Evolutionary conservation across 225 moss, liverwort and hornwort genomes (phyloP).

Genomic region (Marchantia paleacea): DNA sequence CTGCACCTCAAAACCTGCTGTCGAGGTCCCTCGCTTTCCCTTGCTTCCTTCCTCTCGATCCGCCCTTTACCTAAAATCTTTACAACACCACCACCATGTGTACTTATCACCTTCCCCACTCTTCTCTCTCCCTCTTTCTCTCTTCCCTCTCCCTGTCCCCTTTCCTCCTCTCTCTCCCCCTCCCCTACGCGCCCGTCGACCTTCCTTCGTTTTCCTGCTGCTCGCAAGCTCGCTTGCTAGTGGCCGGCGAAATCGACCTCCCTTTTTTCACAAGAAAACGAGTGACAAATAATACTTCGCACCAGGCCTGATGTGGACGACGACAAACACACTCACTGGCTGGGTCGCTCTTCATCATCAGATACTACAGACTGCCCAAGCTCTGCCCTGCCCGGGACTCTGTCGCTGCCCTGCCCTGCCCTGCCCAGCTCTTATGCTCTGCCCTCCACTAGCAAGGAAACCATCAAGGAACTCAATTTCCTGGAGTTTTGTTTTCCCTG

Average conservation of each 20-base stretch:
- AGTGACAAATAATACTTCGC: conserved; percentile 8
- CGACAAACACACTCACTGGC: conserved; percentile 1
- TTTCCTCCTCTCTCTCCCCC: background rate
- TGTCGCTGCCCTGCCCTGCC: conserved; percentile 1
- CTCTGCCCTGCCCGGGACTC: background rate
- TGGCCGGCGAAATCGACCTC: conserved; percentile 8
- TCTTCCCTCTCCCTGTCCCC: background rate
- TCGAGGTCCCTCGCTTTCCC: background rate
- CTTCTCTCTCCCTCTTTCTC: background rate
- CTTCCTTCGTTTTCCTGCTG: background rate
- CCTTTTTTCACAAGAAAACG: conserved; percentile 6
- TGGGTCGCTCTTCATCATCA: background rate
- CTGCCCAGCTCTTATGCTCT: background rate
- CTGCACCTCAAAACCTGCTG: conserved; percentile 7
- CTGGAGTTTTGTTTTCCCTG: background rate
- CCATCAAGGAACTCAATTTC: background rate
- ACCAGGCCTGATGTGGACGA: conserved; percentile 6
- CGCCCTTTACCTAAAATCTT: conserved; percentile 6
- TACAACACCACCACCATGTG: background rate
- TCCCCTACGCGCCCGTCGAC: background rate
- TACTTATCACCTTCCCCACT: background rate
- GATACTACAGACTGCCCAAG: background rate
- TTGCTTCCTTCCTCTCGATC: conserved; percentile 3
- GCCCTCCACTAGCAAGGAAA: background rate
- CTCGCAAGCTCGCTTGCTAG: too few relatives aligned